A percentile compares a stretch with the other conserved stretches of the same genome.
These are phyloP conservation scores for Salicornia ramosissima DNA, from an alignment of 148 eudicot species.

Conservation along the genomic window DNA sequence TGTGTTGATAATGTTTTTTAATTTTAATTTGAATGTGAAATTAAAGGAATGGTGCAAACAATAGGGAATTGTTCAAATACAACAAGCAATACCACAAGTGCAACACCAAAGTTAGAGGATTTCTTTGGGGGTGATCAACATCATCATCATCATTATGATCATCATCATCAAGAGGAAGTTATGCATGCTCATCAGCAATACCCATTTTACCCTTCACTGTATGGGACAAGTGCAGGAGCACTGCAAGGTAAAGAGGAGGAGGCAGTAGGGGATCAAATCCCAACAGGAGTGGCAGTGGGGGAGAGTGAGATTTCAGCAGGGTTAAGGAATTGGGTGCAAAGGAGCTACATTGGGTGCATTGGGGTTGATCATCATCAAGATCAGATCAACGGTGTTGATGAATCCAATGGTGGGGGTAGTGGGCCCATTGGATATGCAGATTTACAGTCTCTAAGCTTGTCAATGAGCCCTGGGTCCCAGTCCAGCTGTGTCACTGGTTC, in stretches of 20 bases:
- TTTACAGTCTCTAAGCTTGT: slow-evolving; percentile 63
- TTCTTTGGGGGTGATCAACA: slow-evolving; percentile 64
- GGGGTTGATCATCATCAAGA: too few relatives aligned
- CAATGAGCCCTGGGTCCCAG: slow-evolving; percentile 95
- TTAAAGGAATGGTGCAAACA: slow-evolving; percentile 52
- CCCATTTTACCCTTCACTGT: slow-evolving; percentile 34
- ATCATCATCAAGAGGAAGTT: slow-evolving; percentile 31
- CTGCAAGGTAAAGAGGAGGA: slow-evolving; percentile 24
- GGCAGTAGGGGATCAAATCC: slow-evolving; percentile 13
- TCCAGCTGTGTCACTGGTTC: slow-evolving; percentile 80
- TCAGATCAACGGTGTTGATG: slow-evolving; percentile 25
- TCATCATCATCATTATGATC: slow-evolving; percentile 35
- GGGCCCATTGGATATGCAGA: slow-evolving; percentile 52
- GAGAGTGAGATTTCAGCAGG: slow-evolving; percentile 35
- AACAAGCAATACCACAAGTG: slow-evolving; percentile 1
- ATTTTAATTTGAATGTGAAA: slow-evolving; percentile 5
- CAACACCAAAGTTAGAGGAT: slow-evolving; percentile 73
- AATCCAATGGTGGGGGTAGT: slow-evolving; percentile 13
- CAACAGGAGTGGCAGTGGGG: slow-evolving; percentile 14
- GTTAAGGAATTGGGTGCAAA: slow-evolving; percentile 52
- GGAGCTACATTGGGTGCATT: slow-evolving; percentile 35
- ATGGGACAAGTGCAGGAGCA: slow-evolving; percentile 17
- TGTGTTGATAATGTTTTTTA: background rate
- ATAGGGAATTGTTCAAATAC: slow-evolving; percentile 26
- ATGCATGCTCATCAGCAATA: slow-evolving; percentile 39